These are phyloP conservation scores for Crithidia bombi DNA, from an alignment of 208 protist genomes.

Conservation along the genomic window DNA sequence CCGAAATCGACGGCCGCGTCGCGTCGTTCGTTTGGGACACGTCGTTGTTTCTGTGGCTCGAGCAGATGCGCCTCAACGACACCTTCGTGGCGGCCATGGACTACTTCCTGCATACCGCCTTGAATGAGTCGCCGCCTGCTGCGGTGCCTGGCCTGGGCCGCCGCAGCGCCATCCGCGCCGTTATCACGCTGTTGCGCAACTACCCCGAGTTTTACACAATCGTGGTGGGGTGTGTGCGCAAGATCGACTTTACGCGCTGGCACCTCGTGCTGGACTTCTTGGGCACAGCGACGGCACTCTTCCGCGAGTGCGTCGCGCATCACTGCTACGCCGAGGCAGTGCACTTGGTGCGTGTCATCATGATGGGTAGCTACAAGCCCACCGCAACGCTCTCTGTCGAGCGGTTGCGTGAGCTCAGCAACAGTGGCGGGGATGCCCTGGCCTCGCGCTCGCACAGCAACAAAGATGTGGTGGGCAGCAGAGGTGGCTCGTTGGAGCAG, in stretches of 20 bases:
- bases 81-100: conserved; percentile 68
- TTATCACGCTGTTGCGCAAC: conserved; percentile 57
- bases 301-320: conserved; percentile 70
- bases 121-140: conserved; percentile 55
- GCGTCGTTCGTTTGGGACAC: conserved; percentile 51
- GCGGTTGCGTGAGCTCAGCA: conserved; percentile 12
- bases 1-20: conserved; percentile 24
- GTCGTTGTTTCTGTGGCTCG: conserved; percentile 67
- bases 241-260: conserved; percentile 70
- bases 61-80: conserved; percentile 57
- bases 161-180: conserved; percentile 45
- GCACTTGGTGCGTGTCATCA: conserved; percentile 70
- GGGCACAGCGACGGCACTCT: conserved; percentile 65
- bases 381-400: conserved; percentile 9
- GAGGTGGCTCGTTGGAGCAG: conserved; percentile 31
- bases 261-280: conserved; percentile 68
- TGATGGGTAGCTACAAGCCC: conserved; percentile 54
- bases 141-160: conserved; percentile 44
- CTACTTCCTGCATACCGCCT: conserved; percentile 64
- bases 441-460: not conserved
- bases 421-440: not conserved
- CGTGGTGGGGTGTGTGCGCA: conserved; percentile 74
- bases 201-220: conserved; percentile 78
- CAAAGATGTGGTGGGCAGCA: not conserved
- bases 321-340: conserved; percentile 62